Conservation (phyloP, 2,329 filamentous ascomycete genomes). For the Aspergillus ibericus region DNA sequence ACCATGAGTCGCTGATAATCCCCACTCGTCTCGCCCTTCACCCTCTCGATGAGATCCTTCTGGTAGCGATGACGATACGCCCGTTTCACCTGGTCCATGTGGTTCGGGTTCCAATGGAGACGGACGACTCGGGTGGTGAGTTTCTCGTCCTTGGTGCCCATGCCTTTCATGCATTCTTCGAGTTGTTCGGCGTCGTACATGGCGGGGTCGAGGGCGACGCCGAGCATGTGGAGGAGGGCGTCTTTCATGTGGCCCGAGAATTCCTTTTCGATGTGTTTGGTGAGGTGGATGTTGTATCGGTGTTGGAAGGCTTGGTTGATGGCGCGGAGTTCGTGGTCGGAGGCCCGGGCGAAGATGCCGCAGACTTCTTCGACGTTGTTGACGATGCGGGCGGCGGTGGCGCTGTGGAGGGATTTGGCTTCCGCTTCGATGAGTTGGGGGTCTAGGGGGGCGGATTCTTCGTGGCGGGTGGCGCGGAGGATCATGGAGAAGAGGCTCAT, state of each 20-base stretch:
- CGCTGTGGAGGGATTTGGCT: slow-evolving; percentile 72
- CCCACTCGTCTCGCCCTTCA: slow-evolving; percentile 80
- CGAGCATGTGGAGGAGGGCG: slow-evolving; percentile 77
- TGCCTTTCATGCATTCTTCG: slow-evolving; percentile 83
- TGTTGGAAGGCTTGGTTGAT: slow-evolving; percentile 73
- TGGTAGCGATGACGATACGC: slow-evolving; percentile 74
- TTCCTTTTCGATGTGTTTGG: slow-evolving; percentile 73
- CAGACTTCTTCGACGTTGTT: slow-evolving; percentile 58
- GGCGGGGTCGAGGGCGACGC: slow-evolving; percentile 73
- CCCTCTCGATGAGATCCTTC: slow-evolving; percentile 65
- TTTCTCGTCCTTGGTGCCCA: slow-evolving; percentile 81
- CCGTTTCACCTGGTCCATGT: slow-evolving; percentile 73
- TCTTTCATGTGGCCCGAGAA: slow-evolving; percentile 93
- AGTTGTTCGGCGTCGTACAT: slow-evolving; percentile 78
- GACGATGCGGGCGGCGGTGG: slow-evolving; percentile 68
- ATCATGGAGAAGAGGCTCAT: slow-evolving; percentile 83
- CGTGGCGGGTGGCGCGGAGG: slow-evolving; percentile 69
- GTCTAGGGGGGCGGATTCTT: slow-evolving; percentile 73
- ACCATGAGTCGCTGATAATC: slow-evolving; percentile 78
- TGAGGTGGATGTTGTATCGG: slow-evolving; percentile 69
- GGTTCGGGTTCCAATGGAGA: slow-evolving; percentile 76
- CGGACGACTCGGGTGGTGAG: slow-evolving; percentile 76
- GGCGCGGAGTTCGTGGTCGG: slow-evolving; percentile 79
- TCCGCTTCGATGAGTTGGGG: slow-evolving; percentile 74
- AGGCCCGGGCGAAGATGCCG: slow-evolving; percentile 72